phyloP scores from a whole-genome alignment of 108 stramenopile species.

The Licmophora abbreviata region DNA sequence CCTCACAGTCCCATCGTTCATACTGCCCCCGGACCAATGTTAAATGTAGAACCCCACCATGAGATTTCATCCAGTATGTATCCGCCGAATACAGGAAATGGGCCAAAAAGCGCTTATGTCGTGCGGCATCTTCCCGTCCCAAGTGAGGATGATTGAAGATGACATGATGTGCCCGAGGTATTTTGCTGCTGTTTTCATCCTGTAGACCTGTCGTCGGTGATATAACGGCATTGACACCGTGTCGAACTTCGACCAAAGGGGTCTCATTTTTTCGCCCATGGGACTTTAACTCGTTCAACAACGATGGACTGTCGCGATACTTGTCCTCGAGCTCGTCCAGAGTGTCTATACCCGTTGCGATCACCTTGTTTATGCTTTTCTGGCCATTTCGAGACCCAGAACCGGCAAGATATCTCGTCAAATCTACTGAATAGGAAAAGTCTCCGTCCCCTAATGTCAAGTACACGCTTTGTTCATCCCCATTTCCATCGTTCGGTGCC shows the following conservation, averaged over 20 bases:
- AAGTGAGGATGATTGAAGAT: conserved; percentile 87
- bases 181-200: background rate
- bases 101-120: conserved; percentile 61
- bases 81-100: conserved; percentile 67
- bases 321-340: conserved; percentile 25
- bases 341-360: conserved; percentile 66
- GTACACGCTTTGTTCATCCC: conserved; percentile 1
- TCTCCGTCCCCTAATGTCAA: conserved; percentile 77
- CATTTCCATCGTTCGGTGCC: too few species aligned
- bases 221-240: conserved; percentile 63
- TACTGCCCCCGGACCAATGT: conserved; percentile 68
- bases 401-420: conserved; percentile 42
- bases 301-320: conserved; percentile 39
- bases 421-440: conserved; percentile 75
- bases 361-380: conserved; percentile 12
- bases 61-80: conserved; percentile 34
- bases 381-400: background rate
- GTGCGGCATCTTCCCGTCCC: conserved; percentile 65
- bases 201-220: conserved; percentile 8
- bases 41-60: conserved; percentile 45
- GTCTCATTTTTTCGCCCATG: conserved; percentile 4
- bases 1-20: conserved; percentile 56
- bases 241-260: conserved; percentile 12
- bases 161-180: conserved; percentile 31
- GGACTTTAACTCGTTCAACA: conserved; percentile 33